Conservation (phyloP, 305 asterid species). For the Fraxinus angustifolia region DNA sequence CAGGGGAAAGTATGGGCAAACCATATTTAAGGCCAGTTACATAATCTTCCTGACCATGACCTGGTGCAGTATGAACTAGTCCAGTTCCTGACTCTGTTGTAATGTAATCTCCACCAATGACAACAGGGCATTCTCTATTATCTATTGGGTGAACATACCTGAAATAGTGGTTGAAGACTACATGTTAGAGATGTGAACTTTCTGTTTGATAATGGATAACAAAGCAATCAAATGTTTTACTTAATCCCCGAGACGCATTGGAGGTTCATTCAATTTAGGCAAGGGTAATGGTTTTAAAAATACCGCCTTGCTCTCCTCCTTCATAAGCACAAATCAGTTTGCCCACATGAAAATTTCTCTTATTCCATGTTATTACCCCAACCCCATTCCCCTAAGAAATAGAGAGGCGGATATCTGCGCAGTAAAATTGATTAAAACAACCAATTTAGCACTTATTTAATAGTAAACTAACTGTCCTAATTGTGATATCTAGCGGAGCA, state of each 20-base stretch:
- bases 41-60: constrained; percentile 97
- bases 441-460: neutral
- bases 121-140: constrained; percentile 78
- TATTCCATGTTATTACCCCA: neutral
- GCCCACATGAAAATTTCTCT: neutral
- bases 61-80: constrained; percentile 97
- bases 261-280: neutral
- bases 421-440: neutral
- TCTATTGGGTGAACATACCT: constrained; percentile 86
- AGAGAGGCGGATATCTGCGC: neutral
- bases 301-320: neutral
- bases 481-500: neutral
- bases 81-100: constrained; percentile 98
- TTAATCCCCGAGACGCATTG: neutral
- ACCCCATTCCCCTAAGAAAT: neutral
- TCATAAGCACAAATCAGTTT: neutral
- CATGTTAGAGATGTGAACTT: constrained; percentile 7
- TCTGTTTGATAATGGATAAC: neutral
- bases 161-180: constrained; percentile 22
- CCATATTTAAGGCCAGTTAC: constrained; percentile 84
- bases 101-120: constrained; percentile 91
- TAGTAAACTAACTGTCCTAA: neutral
- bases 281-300: neutral
- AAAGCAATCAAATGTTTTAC: neutral
- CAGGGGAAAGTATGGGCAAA: constrained; percentile 81